These are phyloP conservation scores for Bruguiera gymnorhiza DNA, from an alignment of 345 rosid species.

Conservation along the genomic window DNA sequence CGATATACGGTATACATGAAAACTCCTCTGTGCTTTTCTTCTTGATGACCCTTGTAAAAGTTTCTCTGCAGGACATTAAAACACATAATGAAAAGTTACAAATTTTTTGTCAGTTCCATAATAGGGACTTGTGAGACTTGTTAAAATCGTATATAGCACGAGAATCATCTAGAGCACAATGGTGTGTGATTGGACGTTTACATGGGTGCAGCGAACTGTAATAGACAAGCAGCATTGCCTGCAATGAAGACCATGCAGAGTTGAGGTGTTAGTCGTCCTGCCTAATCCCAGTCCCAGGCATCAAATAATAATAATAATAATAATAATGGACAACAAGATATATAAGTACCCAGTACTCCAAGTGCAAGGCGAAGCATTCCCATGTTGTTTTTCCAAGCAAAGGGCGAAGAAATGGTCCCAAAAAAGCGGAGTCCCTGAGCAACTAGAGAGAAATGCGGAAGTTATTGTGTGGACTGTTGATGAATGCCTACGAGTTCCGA, in stretches of 20 bases:
- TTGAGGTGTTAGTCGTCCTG: slow-evolving; percentile 4
- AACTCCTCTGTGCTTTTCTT: slow-evolving; percentile 73
- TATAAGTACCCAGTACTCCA: slow-evolving; percentile 55
- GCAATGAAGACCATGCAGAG: slow-evolving; percentile 26
- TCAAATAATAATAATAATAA: neutral
- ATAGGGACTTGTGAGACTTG: neutral
- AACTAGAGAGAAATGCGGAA: neutral
- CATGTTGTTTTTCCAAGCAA: slow-evolving; percentile 30
- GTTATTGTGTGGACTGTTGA: slow-evolving; percentile 13
- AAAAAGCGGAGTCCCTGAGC: neutral
- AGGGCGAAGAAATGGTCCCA: slow-evolving; percentile 1
- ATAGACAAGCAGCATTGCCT: slow-evolving; percentile 83
- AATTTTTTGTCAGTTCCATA: neutral
- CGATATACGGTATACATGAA: slow-evolving; percentile 73
- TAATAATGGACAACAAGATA: neutral
- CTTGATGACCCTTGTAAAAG: slow-evolving; percentile 60
- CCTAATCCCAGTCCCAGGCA: neutral
- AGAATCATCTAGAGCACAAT: neutral
- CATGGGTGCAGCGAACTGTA: slow-evolving; percentile 70
- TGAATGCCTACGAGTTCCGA: neutral
- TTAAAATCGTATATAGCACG: neutral
- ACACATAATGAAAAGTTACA: neutral
- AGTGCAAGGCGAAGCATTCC: slow-evolving; percentile 53
- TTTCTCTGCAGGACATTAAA: slow-evolving; percentile 47
- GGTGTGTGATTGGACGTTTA: slow-evolving; percentile 25